Evolutionary conservation across 2,329 filamentous ascomycete species (phyloP).

Genomic region (Hymenoscyphus infarciens): DNA sequence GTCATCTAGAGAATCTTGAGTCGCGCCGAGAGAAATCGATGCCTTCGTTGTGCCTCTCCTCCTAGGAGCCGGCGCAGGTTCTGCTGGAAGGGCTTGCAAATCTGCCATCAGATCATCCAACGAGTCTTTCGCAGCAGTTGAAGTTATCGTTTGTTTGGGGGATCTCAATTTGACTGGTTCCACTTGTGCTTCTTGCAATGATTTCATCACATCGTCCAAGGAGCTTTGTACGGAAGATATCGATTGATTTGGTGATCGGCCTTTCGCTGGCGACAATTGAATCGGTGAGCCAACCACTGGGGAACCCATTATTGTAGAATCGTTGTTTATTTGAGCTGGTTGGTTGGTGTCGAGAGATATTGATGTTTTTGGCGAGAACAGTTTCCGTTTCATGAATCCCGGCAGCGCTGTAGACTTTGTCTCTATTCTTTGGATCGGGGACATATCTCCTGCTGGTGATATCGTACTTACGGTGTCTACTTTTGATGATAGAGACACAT

Average conservation of each 20-base stretch:
- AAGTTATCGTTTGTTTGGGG: neutral
- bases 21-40: slow-evolving; percentile 1
- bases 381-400: neutral
- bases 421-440: neutral
- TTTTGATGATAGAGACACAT: neutral
- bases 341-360: neutral
- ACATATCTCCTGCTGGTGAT: neutral
- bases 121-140: slow-evolving; percentile 8
- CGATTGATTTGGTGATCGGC: neutral
- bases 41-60: slow-evolving; percentile 10
- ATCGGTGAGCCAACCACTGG: neutral
- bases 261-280: neutral
- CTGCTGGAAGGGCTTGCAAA: slow-evolving; percentile 10
- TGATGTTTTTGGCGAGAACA: neutral
- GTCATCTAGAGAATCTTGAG: slow-evolving; percentile 6
- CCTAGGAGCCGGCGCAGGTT: slow-evolving; percentile 10
- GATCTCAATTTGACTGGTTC: neutral
- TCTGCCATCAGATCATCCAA: slow-evolving; percentile 16
- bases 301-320: neutral
- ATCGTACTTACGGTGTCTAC: neutral
- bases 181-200: neutral
- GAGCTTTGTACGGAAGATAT: neutral
- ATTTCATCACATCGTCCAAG: slow-evolving; percentile 7
- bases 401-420: neutral
- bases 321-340: neutral